A percentile compares a stretch with the other conserved stretches of the same genome.
phyloP scores from a whole-genome alignment of 352 stramenopile species.

The Thalassiosira oceanica region DNA sequence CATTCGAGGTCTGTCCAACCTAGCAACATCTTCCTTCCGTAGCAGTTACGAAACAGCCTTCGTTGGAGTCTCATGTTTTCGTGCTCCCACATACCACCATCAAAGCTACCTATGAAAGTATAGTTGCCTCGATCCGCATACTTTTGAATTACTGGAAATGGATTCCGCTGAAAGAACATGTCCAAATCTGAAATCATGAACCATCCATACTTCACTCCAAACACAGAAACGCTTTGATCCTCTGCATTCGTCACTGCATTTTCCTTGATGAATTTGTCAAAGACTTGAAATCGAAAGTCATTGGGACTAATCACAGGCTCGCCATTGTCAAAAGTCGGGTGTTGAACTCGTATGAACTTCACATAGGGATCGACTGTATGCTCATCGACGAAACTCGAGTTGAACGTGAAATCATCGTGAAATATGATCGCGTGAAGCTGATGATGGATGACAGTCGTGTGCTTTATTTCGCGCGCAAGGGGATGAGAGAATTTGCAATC shows the following conservation, averaged over 20 bases:
- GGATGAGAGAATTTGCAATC: too few species aligned
- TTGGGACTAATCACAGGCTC: constrained; percentile 2
- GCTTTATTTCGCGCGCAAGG: too few species aligned
- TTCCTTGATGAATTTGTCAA: constrained; percentile 5
- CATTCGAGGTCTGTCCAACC: constrained; percentile 2
- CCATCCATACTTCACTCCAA: constrained; percentile 7
- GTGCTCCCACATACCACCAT: constrained; percentile 6
- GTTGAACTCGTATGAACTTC: constrained; percentile 7
- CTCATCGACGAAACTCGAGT: constrained; percentile 2
- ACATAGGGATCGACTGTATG: constrained; percentile 1
- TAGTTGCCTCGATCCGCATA: neutral
- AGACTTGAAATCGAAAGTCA: constrained; percentile 8
- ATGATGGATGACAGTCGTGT: constrained; percentile 6
- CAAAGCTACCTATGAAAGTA: constrained; percentile 2
- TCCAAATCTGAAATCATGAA: constrained; percentile 6
- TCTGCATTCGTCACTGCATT: neutral
- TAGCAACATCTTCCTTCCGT: neutral
- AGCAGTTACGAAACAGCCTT: constrained; percentile 9
- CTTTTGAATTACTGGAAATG: neutral
- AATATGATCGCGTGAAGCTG: constrained; percentile 11
- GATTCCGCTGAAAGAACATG: constrained; percentile 10
- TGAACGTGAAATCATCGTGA: constrained; percentile 7
- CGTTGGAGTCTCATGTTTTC: constrained; percentile 5
- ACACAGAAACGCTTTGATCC: neutral
- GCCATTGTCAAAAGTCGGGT: constrained; percentile 3